Evolutionary conservation across 768 basidiomycete genomes (phyloP).

Genomic region (Butyriboletus loyo): DNA sequence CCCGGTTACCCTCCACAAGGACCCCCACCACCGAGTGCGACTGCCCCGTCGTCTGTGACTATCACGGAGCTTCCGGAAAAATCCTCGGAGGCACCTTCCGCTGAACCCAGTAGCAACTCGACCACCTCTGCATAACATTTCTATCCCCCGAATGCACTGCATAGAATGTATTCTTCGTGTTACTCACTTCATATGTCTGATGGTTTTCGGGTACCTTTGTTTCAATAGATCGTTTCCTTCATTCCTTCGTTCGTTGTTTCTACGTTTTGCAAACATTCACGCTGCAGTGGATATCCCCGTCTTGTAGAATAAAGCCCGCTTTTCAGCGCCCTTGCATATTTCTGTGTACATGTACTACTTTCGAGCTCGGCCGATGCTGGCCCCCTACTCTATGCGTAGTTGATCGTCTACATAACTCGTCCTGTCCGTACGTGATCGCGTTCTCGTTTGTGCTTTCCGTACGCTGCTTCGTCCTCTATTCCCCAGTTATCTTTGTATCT

Average conservation of each 20-base stretch:
- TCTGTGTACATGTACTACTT: constrained; percentile 31
- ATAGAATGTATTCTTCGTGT: constrained; percentile 28
- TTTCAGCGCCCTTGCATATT: constrained; percentile 17
- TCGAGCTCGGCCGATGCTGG: not conserved
- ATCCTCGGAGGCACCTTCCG: constrained; percentile 20
- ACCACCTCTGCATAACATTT: constrained; percentile 19
- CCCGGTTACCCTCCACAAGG: constrained; percentile 30
- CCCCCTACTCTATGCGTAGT: constrained; percentile 23
- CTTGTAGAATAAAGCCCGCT: constrained; percentile 25
- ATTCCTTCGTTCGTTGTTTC: constrained; percentile 7
- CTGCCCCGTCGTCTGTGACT: constrained; percentile 10
- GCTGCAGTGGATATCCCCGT: constrained; percentile 16
- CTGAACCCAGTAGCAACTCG: constrained; percentile 16
- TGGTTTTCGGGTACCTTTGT: constrained; percentile 19
- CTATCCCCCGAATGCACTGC: not conserved
- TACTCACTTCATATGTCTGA: constrained; percentile 12
- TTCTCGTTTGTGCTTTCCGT: constrained; percentile 8
- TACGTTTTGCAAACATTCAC: constrained; percentile 1
- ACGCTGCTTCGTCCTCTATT: constrained; percentile 6
- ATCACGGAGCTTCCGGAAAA: constrained; percentile 26
- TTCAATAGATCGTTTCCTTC: constrained; percentile 21
- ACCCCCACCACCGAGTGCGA: constrained; percentile 18
- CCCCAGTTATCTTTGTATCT: not conserved
- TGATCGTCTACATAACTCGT: constrained; percentile 10
- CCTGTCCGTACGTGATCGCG: constrained; percentile 6